These are phyloP conservation scores for Candida vaughaniae DNA, from an alignment of 805 yeast genomes.

Conservation along the genomic window DNA sequence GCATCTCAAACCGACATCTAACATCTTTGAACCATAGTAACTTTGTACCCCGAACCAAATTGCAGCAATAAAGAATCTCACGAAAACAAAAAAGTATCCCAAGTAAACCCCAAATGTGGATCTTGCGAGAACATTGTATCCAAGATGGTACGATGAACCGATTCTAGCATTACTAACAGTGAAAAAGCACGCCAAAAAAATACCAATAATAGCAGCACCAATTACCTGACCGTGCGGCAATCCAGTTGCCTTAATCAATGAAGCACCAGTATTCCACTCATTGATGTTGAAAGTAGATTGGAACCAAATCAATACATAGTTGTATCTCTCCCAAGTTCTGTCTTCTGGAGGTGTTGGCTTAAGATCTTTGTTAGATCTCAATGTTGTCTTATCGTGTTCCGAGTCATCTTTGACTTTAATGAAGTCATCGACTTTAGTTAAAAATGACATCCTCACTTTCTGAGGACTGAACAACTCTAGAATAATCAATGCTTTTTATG, in stretches of 20 bases:
- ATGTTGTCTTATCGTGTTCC: conserved; percentile 6
- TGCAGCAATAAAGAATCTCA: conserved; percentile 12
- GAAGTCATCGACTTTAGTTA: conserved; percentile 10
- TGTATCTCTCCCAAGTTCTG: conserved; percentile 14
- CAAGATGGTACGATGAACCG: conserved; percentile 14
- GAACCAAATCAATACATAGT: conserved; percentile 14
- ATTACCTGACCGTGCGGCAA: conserved; percentile 14
- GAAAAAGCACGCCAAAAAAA: conserved; percentile 12
- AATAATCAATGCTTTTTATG: not conserved
- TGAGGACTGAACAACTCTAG: not conserved
- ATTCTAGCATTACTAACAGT: conserved; percentile 14
- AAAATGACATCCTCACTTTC: conserved; percentile 1
- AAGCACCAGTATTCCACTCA: conserved; percentile 15
- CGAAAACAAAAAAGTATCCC: conserved; percentile 12
- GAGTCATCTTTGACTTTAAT: conserved; percentile 11
- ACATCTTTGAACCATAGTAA: conserved; percentile 9
- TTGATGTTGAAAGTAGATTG: conserved; percentile 13
- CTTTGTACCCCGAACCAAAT: conserved; percentile 15
- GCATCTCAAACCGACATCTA: conserved; percentile 9
- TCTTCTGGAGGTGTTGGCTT: conserved; percentile 15
- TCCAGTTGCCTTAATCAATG: conserved; percentile 10
- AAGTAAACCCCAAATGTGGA: conserved; percentile 12
- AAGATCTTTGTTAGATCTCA: conserved; percentile 13
- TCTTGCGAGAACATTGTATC: conserved; percentile 12
- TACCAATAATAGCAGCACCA: conserved; percentile 12